Conservation (phyloP, 139 green algal species). For the Tetraselmis striata region DNA sequence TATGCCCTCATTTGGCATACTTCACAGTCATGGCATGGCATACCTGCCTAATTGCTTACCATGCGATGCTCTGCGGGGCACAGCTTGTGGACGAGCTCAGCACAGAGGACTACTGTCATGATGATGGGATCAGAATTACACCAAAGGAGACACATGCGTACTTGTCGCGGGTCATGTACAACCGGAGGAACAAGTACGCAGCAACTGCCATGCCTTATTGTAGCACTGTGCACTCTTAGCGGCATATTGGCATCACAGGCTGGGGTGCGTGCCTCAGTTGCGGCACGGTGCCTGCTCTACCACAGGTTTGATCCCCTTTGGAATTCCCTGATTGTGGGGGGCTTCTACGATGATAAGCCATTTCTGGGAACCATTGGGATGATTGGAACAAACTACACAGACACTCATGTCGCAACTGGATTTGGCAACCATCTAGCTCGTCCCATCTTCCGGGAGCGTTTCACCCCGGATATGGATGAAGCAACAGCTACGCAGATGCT, state of each 20-base stretch:
- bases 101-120: conserved; percentile 79
- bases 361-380: conserved; percentile 87
- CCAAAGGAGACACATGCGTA: conserved; percentile 82
- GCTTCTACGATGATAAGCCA: conserved; percentile 46
- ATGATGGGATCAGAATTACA: conserved; percentile 75
- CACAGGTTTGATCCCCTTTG: conserved; percentile 91
- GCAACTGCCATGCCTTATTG: background rate
- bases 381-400: conserved; percentile 84
- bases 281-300: no score
- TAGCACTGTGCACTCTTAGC: background rate
- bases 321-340: conserved; percentile 91
- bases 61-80: background rate
- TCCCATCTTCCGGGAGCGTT: conserved; percentile 83
- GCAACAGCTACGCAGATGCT: conserved; percentile 75
- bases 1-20: no score
- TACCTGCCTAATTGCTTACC: no score
- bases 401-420: conserved; percentile 49
- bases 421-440: conserved; percentile 89
- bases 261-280: background rate
- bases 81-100: conserved; percentile 85
- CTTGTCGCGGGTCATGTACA: conserved; percentile 94
- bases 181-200: conserved; percentile 68
- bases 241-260: background rate
- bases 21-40: no score
- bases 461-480: conserved; percentile 87